These are phyloP conservation scores for Tetraselmis chui DNA, from an alignment of 139 green algal species.

Conservation along the genomic window DNA sequence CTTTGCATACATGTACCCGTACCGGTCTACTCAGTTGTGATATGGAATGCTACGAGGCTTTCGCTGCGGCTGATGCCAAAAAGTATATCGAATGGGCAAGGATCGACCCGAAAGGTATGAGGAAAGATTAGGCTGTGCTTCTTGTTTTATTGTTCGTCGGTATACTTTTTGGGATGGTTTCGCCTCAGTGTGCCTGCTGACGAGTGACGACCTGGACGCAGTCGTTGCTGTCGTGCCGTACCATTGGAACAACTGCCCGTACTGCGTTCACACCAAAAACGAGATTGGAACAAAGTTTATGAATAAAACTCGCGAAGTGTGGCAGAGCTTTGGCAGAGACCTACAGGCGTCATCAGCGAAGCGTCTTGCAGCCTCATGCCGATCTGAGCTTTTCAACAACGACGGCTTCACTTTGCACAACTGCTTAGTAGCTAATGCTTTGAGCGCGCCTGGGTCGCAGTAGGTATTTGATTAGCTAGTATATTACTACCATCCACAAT, in stretches of 20 bases:
- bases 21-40: too few relatives aligned
- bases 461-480: too few relatives aligned
- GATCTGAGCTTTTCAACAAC: not conserved
- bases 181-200: too few relatives aligned
- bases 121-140: not conserved
- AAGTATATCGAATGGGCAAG: constrained; percentile 1
- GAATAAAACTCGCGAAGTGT: not conserved
- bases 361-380: not conserved
- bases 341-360: not conserved
- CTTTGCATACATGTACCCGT: too few relatives aligned
- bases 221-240: not conserved
- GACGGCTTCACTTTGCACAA: not conserved
- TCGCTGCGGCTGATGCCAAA: not conserved
- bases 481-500: too few relatives aligned
- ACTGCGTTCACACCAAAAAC: not conserved
- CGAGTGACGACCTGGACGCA: too few relatives aligned
- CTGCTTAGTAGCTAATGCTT: too few relatives aligned
- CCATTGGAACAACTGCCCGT: not conserved
- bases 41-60: not conserved
- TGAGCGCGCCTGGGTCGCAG: too few relatives aligned
- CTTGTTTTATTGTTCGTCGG: not conserved
- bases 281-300: constrained; percentile 1
- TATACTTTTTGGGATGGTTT: too few relatives aligned
- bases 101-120: not conserved
- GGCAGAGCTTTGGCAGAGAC: not conserved